Evolutionary conservation across 2,329 filamentous ascomycete species (phyloP).

Genomic region (Zymoseptoria tritici): DNA sequence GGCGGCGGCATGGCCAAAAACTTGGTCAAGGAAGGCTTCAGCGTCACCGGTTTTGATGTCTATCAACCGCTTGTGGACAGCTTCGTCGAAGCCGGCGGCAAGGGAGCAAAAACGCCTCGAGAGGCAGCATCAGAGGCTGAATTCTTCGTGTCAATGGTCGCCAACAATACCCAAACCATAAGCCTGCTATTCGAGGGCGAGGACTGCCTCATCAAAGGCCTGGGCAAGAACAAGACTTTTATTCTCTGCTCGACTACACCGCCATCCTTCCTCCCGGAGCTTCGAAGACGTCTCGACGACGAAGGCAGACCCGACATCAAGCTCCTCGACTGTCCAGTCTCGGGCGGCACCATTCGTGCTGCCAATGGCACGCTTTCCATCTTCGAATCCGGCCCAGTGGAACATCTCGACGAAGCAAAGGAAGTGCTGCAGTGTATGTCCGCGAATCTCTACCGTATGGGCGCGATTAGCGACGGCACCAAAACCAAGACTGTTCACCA

Average conservation of each 20-base stretch:
- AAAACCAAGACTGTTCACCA: conserved; percentile 55
- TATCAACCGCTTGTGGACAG: conserved; percentile 59
- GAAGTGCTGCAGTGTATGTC: conserved; percentile 58
- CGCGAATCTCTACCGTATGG: conserved; percentile 54
- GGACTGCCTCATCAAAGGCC: conserved; percentile 44
- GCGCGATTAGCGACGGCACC: conserved; percentile 46
- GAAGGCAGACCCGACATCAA: conserved; percentile 54
- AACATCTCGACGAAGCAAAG: conserved; percentile 48
- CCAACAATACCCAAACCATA: conserved; percentile 62
- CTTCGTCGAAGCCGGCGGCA: conserved; percentile 57
- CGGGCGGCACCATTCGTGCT: conserved; percentile 60
- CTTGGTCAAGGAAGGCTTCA: conserved; percentile 59
- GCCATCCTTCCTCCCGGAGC: conserved; percentile 55
- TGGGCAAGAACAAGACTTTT: conserved; percentile 54
- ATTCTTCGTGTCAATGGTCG: conserved; percentile 68
- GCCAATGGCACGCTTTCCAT: conserved; percentile 67
- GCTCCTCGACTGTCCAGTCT: conserved; percentile 66
- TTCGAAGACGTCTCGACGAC: conserved; percentile 50
- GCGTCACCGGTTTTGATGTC: conserved; percentile 65
- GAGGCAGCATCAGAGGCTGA: conserved; percentile 53
- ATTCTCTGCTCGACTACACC: conserved; percentile 66
- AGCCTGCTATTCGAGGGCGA: conserved; percentile 55
- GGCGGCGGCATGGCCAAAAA: conserved; percentile 75
- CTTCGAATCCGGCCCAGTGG: conserved; percentile 57
- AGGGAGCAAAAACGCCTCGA: conserved; percentile 50